Evolutionary conservation across 1,139 yeast species (phyloP).

Genomic region (Kodamaea fungicola): DNA sequence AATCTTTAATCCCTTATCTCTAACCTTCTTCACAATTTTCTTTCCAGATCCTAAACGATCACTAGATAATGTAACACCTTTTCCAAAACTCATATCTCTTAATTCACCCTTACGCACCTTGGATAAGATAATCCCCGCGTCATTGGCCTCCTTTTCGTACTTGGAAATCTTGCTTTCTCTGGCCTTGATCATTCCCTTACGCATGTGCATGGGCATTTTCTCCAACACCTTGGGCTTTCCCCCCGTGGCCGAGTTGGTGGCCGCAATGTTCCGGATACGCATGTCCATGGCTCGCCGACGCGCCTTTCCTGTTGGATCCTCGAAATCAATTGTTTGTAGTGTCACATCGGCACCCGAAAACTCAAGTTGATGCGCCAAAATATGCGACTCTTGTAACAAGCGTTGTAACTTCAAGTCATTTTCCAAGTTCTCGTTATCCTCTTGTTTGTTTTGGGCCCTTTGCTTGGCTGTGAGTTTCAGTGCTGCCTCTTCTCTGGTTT

Average conservation of each 20-base stretch:
- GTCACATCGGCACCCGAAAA: slow-evolving; percentile 78
- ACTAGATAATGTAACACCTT: slow-evolving; percentile 47
- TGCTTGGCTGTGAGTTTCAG: slow-evolving; percentile 28
- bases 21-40: slow-evolving; percentile 28
- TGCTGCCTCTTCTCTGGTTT: slow-evolving; percentile 20
- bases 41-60: slow-evolving; percentile 59
- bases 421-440: slow-evolving; percentile 54
- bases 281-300: slow-evolving; percentile 70
- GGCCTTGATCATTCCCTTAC: slow-evolving; percentile 75
- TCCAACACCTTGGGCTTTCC: slow-evolving; percentile 51
- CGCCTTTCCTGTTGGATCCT: slow-evolving; percentile 77
- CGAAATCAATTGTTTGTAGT: slow-evolving; percentile 59
- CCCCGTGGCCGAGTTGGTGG: slow-evolving; percentile 42
- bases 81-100: slow-evolving; percentile 53
- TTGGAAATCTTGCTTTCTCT: slow-evolving; percentile 50
- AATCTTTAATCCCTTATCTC: slow-evolving; percentile 80
- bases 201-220: slow-evolving; percentile 82
- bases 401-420: slow-evolving; percentile 85
- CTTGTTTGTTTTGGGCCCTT: slow-evolving; percentile 25
- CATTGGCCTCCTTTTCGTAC: slow-evolving; percentile 73
- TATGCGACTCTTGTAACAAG: slow-evolving; percentile 80
- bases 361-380: slow-evolving; percentile 55
- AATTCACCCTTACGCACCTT: slow-evolving; percentile 62
- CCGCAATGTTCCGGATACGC: slow-evolving; percentile 57
- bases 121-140: slow-evolving; percentile 82